Percentiles rank a stretch among this genome's conserved stretches.
Evolutionary conservation across 2,329 filamentous ascomycete species (phyloP).

Genomic region (Fusarium nanum): DNA sequence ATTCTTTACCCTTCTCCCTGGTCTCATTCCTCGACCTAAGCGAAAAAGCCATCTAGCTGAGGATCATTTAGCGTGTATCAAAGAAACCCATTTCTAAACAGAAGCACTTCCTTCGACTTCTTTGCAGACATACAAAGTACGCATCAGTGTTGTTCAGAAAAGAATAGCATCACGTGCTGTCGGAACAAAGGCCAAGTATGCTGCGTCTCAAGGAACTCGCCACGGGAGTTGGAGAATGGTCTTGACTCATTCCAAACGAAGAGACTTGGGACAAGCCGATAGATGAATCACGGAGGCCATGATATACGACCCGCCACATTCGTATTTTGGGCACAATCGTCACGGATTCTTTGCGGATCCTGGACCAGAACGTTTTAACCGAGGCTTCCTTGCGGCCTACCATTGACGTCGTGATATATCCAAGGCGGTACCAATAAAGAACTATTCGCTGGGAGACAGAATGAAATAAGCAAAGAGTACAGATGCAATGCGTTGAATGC

Average conservation of each 20-base stretch:
- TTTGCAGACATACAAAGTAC: neutral
- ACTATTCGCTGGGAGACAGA: neutral
- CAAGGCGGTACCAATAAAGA: neutral
- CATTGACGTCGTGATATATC: neutral
- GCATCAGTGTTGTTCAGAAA: neutral
- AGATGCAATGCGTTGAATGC: accelerated
- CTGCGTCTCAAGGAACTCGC: neutral
- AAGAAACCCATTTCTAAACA: neutral
- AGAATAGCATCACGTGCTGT: neutral
- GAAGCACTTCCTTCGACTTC: neutral
- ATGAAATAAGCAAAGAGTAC: neutral
- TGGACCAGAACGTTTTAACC: neutral
- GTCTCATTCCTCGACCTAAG: no score
- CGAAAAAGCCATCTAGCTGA: no score
- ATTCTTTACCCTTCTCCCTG: no score
- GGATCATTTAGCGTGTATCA: neutral
- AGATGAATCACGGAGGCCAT: neutral
- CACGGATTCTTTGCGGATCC: neutral
- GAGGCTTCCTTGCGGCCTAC: neutral
- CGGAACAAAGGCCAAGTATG: neutral
- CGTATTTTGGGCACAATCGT: neutral
- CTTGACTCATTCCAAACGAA: neutral
- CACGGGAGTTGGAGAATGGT: neutral
- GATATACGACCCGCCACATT: neutral
- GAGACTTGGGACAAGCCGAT: neutral